Percentiles rank a stretch among this genome's conserved stretches.
Conservation (phyloP, 129 eudicot genomes). For the Deinandra increscens region DNA sequence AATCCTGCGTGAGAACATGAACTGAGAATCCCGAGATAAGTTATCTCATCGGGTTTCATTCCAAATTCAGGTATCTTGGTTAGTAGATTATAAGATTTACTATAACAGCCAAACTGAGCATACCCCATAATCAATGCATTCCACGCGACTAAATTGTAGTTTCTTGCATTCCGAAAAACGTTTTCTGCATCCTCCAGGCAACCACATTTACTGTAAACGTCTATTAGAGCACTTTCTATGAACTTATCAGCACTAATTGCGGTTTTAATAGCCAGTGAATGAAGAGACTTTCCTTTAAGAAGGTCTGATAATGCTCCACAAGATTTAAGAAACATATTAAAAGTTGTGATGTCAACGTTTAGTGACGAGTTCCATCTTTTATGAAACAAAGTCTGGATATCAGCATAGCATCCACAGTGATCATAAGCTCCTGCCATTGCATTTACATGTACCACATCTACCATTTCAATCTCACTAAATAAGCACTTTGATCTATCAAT, state of each 20-base stretch:
- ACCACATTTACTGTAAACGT: constrained; percentile 53
- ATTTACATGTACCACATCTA: constrained; percentile 32
- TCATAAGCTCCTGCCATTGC: constrained; percentile 36
- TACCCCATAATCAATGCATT: constrained; percentile 56
- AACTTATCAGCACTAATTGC: constrained; percentile 33
- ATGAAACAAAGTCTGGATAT: constrained; percentile 34
- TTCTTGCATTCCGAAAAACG: constrained; percentile 19
- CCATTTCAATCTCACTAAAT: constrained; percentile 27
- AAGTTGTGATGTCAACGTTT: constrained; percentile 31
- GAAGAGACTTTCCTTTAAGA: constrained; percentile 42
- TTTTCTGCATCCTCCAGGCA: constrained; percentile 38
- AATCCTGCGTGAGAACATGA: constrained; percentile 50
- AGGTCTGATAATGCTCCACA: constrained; percentile 50
- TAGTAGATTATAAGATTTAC: constrained; percentile 32
- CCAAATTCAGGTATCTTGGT: constrained; percentile 23
- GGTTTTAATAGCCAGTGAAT: constrained; percentile 39
- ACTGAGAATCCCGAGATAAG: constrained; percentile 47
- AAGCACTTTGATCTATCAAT: constrained; percentile 29
- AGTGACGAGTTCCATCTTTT: constrained; percentile 32
- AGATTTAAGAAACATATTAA: constrained; percentile 42
- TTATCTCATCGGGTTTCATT: constrained; percentile 48
- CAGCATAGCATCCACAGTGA: constrained; percentile 32
- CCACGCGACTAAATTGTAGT: constrained; percentile 48
- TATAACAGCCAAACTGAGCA: constrained; percentile 45
- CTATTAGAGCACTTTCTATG: constrained; percentile 43